These are phyloP conservation scores for Quercus glauca DNA, from an alignment of 306 rosid species.

Conservation along the genomic window DNA sequence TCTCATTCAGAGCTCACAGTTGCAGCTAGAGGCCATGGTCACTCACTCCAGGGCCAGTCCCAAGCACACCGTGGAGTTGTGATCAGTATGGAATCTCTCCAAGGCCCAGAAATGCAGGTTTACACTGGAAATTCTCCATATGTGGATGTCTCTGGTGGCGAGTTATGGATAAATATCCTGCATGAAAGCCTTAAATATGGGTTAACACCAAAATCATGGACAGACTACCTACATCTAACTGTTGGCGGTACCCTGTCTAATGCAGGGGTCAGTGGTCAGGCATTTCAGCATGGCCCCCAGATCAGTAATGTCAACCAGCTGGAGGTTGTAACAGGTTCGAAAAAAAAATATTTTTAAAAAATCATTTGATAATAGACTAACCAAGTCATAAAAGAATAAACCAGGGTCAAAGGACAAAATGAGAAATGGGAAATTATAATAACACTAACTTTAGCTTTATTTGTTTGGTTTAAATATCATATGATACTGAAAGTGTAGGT, in stretches of 20 bases:
- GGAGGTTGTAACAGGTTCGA: constrained; percentile 94
- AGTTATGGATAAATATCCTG: constrained; percentile 87
- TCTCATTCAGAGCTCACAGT: constrained; percentile 71
- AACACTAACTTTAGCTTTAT: constrained; percentile 1
- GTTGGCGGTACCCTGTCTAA: constrained; percentile 97
- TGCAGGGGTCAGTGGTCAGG: constrained; percentile 96
- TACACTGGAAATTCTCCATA: constrained; percentile 43
- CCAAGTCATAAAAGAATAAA: not conserved
- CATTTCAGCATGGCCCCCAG: constrained; percentile 94
- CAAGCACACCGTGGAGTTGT: constrained; percentile 82
- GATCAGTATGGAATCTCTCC: constrained; percentile 81
- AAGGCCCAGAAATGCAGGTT: constrained; percentile 50
- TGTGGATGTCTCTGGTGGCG: constrained; percentile 86
- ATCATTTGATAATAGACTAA: not conserved
- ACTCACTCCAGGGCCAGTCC: constrained; percentile 91
- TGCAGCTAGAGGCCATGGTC: constrained; percentile 97
- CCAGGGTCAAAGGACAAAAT: constrained; percentile 8
- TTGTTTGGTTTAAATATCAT: not conserved
- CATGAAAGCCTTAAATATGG: constrained; percentile 80
- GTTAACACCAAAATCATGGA: constrained; percentile 92
- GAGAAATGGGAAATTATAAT: not conserved
- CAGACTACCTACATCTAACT: constrained; percentile 86
- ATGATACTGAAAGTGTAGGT: not conserved
- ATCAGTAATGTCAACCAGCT: constrained; percentile 89
- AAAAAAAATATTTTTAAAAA: not conserved